A percentile compares a stretch with the other conserved stretches of the same genome.
Conservation (phyloP, 2,329 filamentous ascomycete species). For the Passalora sequoiae region DNA sequence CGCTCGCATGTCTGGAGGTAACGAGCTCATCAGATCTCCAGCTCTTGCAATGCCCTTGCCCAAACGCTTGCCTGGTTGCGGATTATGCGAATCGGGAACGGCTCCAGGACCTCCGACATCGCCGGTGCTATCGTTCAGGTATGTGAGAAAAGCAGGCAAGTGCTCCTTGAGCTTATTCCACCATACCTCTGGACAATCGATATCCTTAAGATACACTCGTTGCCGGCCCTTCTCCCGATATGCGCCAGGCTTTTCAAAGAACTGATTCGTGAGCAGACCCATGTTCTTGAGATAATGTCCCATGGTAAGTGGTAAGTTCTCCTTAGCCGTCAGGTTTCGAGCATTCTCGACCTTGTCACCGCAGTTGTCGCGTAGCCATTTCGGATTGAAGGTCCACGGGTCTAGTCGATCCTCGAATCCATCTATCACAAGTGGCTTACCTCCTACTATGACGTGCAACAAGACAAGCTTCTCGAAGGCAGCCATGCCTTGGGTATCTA, state of each 20-base stretch:
- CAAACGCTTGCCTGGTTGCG: slow-evolving; percentile 41
- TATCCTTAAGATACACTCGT: slow-evolving; percentile 91
- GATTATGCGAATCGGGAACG: slow-evolving; percentile 42
- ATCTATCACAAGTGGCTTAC: slow-evolving; percentile 85
- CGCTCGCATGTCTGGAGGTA: slow-evolving; percentile 81
- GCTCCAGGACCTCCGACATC: slow-evolving; percentile 53
- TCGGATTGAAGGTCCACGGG: slow-evolving; percentile 67
- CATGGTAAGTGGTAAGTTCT: slow-evolving; percentile 76
- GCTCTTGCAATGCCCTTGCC: slow-evolving; percentile 62
- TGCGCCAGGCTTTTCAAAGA: slow-evolving; percentile 60
- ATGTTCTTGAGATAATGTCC: slow-evolving; percentile 88
- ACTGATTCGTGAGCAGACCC: slow-evolving; percentile 77
- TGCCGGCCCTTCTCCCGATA: slow-evolving; percentile 76
- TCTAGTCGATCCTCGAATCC: slow-evolving; percentile 76
- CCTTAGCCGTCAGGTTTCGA: slow-evolving; percentile 68
- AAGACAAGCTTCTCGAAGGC: slow-evolving; percentile 81
- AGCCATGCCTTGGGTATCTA: slow-evolving; percentile 68
- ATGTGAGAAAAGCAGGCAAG: slow-evolving; percentile 79
- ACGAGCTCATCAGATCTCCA: slow-evolving; percentile 90
- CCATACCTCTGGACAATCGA: slow-evolving; percentile 89
- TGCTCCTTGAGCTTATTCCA: slow-evolving; percentile 69
- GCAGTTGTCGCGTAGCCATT: slow-evolving; percentile 75
- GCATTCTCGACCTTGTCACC: slow-evolving; percentile 81
- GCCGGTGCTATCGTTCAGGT: slow-evolving; percentile 75
- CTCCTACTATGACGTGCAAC: slow-evolving; percentile 75